Base-by-base conservation (phyloP, 2,329 filamentous ascomycete species). In the Claviceps sorghi region DNA sequence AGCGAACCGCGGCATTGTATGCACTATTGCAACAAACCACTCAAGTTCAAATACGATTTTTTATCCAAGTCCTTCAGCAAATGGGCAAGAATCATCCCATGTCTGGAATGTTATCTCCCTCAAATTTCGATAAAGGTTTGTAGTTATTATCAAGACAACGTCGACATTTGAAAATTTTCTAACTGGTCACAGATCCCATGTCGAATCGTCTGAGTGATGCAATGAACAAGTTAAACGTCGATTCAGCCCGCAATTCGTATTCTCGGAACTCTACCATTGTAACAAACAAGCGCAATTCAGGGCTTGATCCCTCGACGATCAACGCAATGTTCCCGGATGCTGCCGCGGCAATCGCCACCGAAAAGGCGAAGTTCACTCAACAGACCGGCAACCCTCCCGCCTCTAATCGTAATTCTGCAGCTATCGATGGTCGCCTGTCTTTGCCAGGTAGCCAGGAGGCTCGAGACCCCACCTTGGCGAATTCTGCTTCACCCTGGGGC, bases 291-390 rank as follows among this genome's bases (percentile, higher is more conserved):
- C 84, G 93, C 60, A 93, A 95, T 66, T 97, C 93, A 46, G 89
- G 86, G n/a, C 81, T 98, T 53, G 91, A 97, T 65, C 78, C 88
- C 5, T 88, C 84, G 34, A 94, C 88, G 26, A 96, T 98, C 69
- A 95, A 95, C 69, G 89, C 88, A 62, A 97, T 98, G 93, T 98
- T 98, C 67, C 93, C 93, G 7, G 93, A 98, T 72, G 93, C 93
- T 45, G 93, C 93, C 15, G 91, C 91, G 43, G 93, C 93, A n/a
- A 97, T 98, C 67, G 91, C 91, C 29, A 95, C 93, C 55, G 91
- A 98, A 69, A 96, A 96, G 73, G 91, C 90, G 54, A 94, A 96
- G 67, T 97, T 94, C 65, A 94, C 90, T 19, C 90, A 96, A 67
- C 87, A 95, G 66, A 95, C 90, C 4, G 93, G 91, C 54, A 88